A percentile compares a stretch with the other conserved stretches of the same genome.
Evolutionary conservation across 1,139 yeast species (phyloP).

Genomic region (Candida gigantensis): DNA sequence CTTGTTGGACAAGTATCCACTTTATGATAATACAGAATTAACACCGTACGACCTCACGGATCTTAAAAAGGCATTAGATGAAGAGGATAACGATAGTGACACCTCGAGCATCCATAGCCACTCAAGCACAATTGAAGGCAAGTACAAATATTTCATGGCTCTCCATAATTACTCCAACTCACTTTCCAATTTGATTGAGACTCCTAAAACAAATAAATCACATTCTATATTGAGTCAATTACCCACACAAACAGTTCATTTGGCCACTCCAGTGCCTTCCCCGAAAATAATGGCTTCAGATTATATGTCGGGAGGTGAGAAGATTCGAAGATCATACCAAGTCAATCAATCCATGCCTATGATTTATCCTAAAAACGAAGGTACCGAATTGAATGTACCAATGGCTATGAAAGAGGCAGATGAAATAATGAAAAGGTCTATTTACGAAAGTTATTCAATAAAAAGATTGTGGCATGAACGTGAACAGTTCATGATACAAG

Average conservation of each 20-base stretch:
- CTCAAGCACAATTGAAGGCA: slow-evolving; percentile 19
- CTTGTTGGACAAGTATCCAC: slow-evolving; percentile 71
- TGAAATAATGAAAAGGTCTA: slow-evolving; percentile 56
- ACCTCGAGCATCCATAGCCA: slow-evolving; percentile 6
- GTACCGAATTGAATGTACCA: slow-evolving; percentile 49
- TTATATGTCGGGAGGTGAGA: slow-evolving; percentile 59
- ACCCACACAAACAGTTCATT: slow-evolving; percentile 68
- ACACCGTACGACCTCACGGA: slow-evolving; percentile 21
- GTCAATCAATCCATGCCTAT: slow-evolving; percentile 81
- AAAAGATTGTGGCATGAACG: slow-evolving; percentile 74
- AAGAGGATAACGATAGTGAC: slow-evolving; percentile 4
- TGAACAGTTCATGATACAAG: slow-evolving; percentile 69
- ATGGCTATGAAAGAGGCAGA: slow-evolving; percentile 77
- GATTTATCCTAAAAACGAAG: slow-evolving; percentile 54
- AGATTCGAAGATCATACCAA: slow-evolving; percentile 71
- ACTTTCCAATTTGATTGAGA: slow-evolving; percentile 57
- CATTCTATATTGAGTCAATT: slow-evolving; percentile 58
- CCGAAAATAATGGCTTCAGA: slow-evolving; percentile 71
- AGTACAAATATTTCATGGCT: slow-evolving; percentile 43
- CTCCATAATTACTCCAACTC: slow-evolving; percentile 48
- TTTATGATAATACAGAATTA: slow-evolving; percentile 36
- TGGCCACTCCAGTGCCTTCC: slow-evolving; percentile 89
- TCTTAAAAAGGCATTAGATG: slow-evolving; percentile 16
- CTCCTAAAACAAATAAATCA: slow-evolving; percentile 55
- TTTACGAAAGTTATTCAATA: slow-evolving; percentile 65